Conservation (phyloP, 2,329 filamentous ascomycete species). For the Monosporascus cannonballus region DNA sequence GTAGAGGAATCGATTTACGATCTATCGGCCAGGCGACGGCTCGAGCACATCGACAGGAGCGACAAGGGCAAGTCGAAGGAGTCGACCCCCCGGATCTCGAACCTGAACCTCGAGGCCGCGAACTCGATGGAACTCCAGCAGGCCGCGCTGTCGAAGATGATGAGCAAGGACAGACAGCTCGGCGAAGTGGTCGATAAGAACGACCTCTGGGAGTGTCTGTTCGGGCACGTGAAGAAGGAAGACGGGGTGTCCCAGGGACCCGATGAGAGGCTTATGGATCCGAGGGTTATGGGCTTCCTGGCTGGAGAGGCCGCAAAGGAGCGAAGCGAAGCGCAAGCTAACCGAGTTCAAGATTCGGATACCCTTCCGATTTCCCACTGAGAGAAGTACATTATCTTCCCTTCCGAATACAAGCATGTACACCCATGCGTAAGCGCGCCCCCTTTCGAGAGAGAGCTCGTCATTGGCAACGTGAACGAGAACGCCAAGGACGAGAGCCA, state of each 20-base stretch:
- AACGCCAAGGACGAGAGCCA: too few relatives aligned
- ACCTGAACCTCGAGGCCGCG: slow-evolving; percentile 67
- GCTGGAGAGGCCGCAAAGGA: slow-evolving; percentile 39
- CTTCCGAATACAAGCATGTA: too few relatives aligned
- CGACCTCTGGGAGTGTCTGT: slow-evolving; percentile 86
- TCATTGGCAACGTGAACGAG: too few relatives aligned
- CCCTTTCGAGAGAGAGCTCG: too few relatives aligned
- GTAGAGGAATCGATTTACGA: slow-evolving; percentile 91
- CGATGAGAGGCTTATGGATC: slow-evolving; percentile 25
- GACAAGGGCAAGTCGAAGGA: slow-evolving; percentile 32
- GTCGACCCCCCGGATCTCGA: slow-evolving; percentile 41
- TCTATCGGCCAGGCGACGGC: slow-evolving; percentile 70
- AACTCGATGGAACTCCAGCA: slow-evolving; percentile 80
- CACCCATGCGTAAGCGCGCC: too few relatives aligned
- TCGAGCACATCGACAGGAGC: slow-evolving; percentile 64
- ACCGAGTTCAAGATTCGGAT: too few relatives aligned
- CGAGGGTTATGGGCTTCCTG: slow-evolving; percentile 35
- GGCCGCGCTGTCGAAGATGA: slow-evolving; percentile 61
- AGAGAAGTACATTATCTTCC: too few relatives aligned
- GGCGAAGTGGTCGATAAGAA: slow-evolving; percentile 74
- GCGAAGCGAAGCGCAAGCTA: slow-evolving; percentile 16
- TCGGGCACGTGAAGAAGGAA: slow-evolving; percentile 50
- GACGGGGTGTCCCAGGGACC: slow-evolving; percentile 3
- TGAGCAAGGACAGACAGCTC: slow-evolving; percentile 62
- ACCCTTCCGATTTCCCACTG: too few relatives aligned